Evolutionary conservation across 306 rosid species (phyloP).

Genomic region (Prunus mume): DNA sequence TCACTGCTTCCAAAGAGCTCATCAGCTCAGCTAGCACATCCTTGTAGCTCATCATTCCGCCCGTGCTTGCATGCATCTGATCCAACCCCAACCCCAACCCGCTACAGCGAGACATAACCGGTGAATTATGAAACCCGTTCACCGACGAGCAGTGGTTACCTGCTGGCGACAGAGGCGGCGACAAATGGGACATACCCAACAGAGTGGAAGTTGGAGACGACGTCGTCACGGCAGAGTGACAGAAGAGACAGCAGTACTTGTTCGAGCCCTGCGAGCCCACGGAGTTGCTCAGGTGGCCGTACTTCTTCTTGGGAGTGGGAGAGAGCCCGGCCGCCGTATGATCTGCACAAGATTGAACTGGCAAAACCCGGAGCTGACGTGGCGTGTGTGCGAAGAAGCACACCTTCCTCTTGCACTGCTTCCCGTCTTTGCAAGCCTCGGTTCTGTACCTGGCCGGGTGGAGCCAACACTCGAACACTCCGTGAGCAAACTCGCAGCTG

Average conservation of each 20-base stretch:
- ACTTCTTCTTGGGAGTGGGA: conserved; percentile 31
- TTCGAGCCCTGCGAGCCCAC: background rate
- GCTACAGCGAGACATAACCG: background rate
- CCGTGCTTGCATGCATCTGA: background rate
- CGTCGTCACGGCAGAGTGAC: conserved; percentile 36
- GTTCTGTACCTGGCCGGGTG: conserved; percentile 92
- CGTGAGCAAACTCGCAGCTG: conserved; percentile 77
- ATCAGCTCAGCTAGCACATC: conserved; percentile 50
- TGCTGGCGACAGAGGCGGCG: conserved; percentile 63
- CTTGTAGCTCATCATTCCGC: conserved; percentile 37
- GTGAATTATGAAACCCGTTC: conserved; percentile 15
- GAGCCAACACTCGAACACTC: conserved; percentile 89
- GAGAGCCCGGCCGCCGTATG: background rate
- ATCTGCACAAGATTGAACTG: conserved; percentile 9
- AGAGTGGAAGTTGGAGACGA: conserved; percentile 81
- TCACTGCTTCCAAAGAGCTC: conserved; percentile 61
- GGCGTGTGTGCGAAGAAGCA: conserved; percentile 91
- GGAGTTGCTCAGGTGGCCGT: conserved; percentile 24
- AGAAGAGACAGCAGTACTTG: conserved; percentile 44
- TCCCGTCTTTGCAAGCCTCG: conserved; percentile 92
- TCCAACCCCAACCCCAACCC: conserved; percentile 1
- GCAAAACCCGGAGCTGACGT: conserved; percentile 63
- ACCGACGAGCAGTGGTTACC: conserved; percentile 22
- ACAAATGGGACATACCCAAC: conserved; percentile 57
- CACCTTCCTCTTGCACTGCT: conserved; percentile 73